Evolutionary conservation across 1,139 yeast species (phyloP).

Genomic region (Fermentozyma sake): DNA sequence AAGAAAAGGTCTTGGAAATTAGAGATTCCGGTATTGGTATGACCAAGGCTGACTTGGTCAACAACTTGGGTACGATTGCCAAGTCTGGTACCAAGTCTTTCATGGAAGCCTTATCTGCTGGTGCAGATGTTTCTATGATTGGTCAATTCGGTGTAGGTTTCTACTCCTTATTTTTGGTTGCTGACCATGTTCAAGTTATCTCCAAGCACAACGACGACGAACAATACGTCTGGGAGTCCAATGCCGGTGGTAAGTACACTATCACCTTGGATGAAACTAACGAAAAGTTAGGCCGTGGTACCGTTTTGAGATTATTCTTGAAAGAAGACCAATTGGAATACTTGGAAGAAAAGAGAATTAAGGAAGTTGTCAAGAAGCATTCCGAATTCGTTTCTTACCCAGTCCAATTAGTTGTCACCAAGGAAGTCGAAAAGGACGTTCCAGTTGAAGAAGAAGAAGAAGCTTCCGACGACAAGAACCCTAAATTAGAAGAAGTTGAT

Average conservation of each 20-base stretch:
- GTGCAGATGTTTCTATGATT: conserved; percentile 99
- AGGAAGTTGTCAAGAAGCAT: conserved; percentile 99
- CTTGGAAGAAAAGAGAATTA: conserved; percentile 98
- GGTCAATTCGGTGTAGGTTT: conserved; percentile 99
- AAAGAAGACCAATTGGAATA: conserved; percentile 99
- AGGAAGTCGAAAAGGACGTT: conserved; percentile 96
- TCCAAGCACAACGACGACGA: conserved; percentile 99
- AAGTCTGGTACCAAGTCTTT: conserved; percentile 99
- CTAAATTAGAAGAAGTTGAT: conserved; percentile 70
- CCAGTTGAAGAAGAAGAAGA: conserved; percentile 67
- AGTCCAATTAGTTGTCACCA: conserved; percentile 95
- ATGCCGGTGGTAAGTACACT: conserved; percentile 99
- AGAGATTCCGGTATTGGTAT: conserved; percentile 99
- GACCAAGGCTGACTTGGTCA: conserved; percentile 98
- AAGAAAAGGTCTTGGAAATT: conserved; percentile 88
- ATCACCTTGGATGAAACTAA: conserved; percentile 85
- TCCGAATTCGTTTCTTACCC: conserved; percentile 99
- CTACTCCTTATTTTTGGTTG: conserved; percentile 98
- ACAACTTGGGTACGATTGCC: conserved; percentile 99
- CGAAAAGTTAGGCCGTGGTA: conserved; percentile 92
- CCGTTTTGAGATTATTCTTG: conserved; percentile 90
- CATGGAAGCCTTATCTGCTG: conserved; percentile 99
- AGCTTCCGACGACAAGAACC: conserved; percentile 52
- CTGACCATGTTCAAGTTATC: conserved; percentile 97
- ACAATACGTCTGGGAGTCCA: conserved; percentile 99